These are phyloP conservation scores for Usnea hakonensis DNA, from an alignment of 495 filamentous ascomycete species.

Conservation along the genomic window DNA sequence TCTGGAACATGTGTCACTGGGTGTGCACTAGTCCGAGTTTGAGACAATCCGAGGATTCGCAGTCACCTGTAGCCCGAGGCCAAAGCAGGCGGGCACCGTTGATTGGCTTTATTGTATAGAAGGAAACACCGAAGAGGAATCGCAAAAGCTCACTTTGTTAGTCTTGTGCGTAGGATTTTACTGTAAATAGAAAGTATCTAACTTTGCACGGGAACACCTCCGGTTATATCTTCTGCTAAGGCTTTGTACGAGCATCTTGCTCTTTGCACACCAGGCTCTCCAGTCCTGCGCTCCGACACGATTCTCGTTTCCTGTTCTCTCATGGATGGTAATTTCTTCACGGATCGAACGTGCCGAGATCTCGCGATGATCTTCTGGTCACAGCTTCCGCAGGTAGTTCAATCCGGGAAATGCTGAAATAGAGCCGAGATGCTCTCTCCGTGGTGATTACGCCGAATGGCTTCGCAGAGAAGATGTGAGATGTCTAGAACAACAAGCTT, in stretches of 20 bases:
- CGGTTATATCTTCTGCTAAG: background rate
- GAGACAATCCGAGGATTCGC: no score
- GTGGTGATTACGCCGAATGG: conserved; percentile 91
- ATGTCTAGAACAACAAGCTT: conserved; percentile 88
- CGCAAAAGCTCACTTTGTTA: background rate
- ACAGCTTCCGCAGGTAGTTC: conserved; percentile 3
- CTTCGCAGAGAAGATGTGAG: conserved; percentile 78
- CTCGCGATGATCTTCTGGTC: background rate
- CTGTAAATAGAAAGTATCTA: background rate
- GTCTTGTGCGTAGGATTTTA: background rate
- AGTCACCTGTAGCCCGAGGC: background rate
- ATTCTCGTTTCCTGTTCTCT: background rate
- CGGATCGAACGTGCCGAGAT: background rate
- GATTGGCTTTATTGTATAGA: background rate
- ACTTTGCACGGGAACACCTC: background rate
- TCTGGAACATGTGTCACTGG: conserved; percentile 68
- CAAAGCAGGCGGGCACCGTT: background rate
- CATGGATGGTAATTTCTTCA: background rate
- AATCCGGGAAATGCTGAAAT: conserved; percentile 64
- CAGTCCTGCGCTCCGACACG: background rate
- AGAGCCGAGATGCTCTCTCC: conserved; percentile 81
- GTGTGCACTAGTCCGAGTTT: background rate
- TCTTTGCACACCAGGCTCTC: background rate
- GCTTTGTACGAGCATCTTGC: background rate
- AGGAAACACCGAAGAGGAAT: background rate